Conservation (phyloP, 345 rosid genomes). For the Brassica carinata region DNA sequence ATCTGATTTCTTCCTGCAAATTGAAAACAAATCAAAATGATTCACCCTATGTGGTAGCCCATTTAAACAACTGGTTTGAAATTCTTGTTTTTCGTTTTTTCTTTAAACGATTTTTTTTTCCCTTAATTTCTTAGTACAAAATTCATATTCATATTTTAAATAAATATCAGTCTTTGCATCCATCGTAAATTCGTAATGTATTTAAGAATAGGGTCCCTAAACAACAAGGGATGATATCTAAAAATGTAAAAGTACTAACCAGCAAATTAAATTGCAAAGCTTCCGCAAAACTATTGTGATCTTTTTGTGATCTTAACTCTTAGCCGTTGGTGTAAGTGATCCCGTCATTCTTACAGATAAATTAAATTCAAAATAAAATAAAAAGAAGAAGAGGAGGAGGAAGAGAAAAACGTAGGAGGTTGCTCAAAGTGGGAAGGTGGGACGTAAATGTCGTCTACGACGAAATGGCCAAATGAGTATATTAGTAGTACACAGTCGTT, state of each 20-base stretch:
- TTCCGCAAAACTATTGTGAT: background rate
- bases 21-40: slow-evolving; percentile 29
- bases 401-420: slow-evolving; percentile 39
- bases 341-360: background rate
- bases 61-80: background rate
- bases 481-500: slow-evolving; percentile 21
- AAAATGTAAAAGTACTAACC: background rate
- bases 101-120: background rate
- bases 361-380: background rate
- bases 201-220: background rate
- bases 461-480: slow-evolving; percentile 28
- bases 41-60: slow-evolving; percentile 34
- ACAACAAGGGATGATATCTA: background rate
- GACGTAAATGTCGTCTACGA: slow-evolving; percentile 35
- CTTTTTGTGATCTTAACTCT: background rate
- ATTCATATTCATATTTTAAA: background rate
- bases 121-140: background rate
- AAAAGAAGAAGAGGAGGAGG: background rate
- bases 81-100: slow-evolving; percentile 6
- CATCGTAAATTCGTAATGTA: background rate
- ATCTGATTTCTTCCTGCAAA: slow-evolving; percentile 28
- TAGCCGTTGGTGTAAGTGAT: background rate
- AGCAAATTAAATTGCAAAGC: background rate
- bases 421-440: slow-evolving; percentile 40
- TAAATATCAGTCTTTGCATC: background rate